phyloP scores from a whole-genome alignment of 116 monocot species.

The Trichopus zeylanicus region DNA sequence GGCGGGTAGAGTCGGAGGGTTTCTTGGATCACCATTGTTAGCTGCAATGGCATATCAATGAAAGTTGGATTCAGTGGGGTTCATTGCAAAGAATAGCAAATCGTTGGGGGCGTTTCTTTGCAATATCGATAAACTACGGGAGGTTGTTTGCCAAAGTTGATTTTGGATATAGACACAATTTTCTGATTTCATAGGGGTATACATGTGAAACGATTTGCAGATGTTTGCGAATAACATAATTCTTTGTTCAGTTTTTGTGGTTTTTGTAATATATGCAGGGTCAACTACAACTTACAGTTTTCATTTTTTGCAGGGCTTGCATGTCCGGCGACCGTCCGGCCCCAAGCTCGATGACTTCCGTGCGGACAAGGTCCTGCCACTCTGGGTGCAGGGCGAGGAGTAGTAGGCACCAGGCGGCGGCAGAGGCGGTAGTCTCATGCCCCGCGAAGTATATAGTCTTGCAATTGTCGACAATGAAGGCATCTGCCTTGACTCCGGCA shows the following conservation, averaged over 20 bases:
- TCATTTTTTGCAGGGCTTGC: conserved; percentile 3
- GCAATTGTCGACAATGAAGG: conserved; percentile 19
- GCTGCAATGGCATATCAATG: conserved; percentile 4
- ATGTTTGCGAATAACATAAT: too few species aligned
- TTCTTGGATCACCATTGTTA: conserved; percentile 34
- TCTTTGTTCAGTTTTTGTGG: too few species aligned
- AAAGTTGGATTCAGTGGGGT: neutral
- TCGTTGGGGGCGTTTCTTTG: too few species aligned
- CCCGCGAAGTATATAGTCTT: conserved; percentile 12
- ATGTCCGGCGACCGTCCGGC: neutral
- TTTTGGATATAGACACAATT: too few species aligned
- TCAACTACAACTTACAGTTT: neutral
- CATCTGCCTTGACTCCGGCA: neutral
- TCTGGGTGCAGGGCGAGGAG: conserved; percentile 1
- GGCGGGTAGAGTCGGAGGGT: conserved; percentile 18
- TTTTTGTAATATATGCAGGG: neutral
- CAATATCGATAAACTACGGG: too few species aligned
- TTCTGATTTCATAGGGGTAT: too few species aligned
- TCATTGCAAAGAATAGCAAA: too few species aligned
- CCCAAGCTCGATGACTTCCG: neutral
- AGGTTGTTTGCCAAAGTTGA: too few species aligned
- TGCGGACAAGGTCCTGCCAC: neutral
- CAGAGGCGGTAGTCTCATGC: conserved; percentile 6
- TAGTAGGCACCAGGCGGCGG: conserved; percentile 1
- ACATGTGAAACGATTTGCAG: too few species aligned